Evolutionary conservation across 495 filamentous ascomycete species (phyloP).

Genomic region (Apodospora peruviana): DNA sequence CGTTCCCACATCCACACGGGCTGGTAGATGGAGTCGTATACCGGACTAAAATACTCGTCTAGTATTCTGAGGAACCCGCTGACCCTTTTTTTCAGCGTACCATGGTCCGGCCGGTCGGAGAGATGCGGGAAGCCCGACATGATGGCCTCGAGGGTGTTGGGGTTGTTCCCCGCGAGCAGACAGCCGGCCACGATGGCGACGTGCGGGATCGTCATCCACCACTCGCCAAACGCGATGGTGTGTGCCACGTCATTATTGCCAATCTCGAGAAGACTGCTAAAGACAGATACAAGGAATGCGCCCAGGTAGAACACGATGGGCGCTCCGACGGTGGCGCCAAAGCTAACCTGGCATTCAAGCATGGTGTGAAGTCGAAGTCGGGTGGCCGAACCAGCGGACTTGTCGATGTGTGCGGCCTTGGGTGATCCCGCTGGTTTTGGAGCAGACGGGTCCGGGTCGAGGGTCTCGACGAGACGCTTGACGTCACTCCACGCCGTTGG

Average conservation of each 20-base stretch:
- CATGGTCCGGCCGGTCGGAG: not conserved
- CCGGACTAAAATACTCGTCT: not conserved
- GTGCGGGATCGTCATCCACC: slow-evolving; percentile 23
- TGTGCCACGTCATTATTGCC: slow-evolving; percentile 39
- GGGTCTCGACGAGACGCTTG: too few relatives aligned
- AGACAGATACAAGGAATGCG: slow-evolving; percentile 35
- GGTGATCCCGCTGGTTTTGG: too few relatives aligned
- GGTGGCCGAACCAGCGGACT: not conserved
- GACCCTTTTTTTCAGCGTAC: too few relatives aligned
- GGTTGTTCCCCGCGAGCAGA: slow-evolving; percentile 9
- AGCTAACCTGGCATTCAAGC: slow-evolving; percentile 17
- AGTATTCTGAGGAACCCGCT: not conserved
- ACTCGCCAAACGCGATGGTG: slow-evolving; percentile 40
- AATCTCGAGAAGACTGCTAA: slow-evolving; percentile 26
- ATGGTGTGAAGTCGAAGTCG: too few relatives aligned
- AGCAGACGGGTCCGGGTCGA: too few relatives aligned
- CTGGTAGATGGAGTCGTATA: slow-evolving; percentile 1
- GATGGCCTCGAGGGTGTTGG: not conserved
- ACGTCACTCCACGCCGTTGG: too few relatives aligned
- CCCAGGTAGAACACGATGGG: slow-evolving; percentile 45
- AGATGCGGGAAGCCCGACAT: not conserved
- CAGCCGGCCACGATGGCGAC: slow-evolving; percentile 8
- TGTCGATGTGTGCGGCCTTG: not conserved
- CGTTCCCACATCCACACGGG: slow-evolving; percentile 6
- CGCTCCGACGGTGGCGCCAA: slow-evolving; percentile 42